A percentile compares a stretch with the other conserved stretches of the same genome.
Conservation (phyloP, 177 flowering plant genomes). For the Vitis hybrid region DNA sequence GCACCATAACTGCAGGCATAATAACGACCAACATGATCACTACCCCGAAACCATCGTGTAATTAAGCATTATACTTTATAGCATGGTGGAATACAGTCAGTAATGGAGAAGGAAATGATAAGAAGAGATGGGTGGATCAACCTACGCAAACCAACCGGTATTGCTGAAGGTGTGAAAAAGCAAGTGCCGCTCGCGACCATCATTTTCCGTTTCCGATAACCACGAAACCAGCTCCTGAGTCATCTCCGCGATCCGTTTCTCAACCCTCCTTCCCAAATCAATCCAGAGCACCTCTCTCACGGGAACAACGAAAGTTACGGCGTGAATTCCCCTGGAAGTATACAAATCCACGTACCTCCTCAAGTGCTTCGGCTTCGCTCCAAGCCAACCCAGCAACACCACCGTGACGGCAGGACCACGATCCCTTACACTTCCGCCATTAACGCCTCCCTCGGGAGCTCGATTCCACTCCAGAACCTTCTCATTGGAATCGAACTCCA, state of each 20-base stretch:
- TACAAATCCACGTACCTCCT: slow-evolving; percentile 80
- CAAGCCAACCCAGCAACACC: slow-evolving; percentile 92
- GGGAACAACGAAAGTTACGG: slow-evolving; percentile 67
- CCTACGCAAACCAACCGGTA: slow-evolving; percentile 90
- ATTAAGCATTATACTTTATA: neutral
- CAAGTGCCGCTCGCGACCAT: slow-evolving; percentile 47
- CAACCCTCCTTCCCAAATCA: slow-evolving; percentile 61
- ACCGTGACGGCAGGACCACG: slow-evolving; percentile 38
- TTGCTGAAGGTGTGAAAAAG: slow-evolving; percentile 74
- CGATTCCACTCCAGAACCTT: slow-evolving; percentile 26
- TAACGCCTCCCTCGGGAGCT: slow-evolving; percentile 17
- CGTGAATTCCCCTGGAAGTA: slow-evolving; percentile 57
- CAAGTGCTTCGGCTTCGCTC: slow-evolving; percentile 72
- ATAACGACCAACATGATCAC: slow-evolving; percentile 2
- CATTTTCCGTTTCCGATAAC: slow-evolving; percentile 41
- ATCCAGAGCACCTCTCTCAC: slow-evolving; percentile 51
- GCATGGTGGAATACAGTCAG: too few species aligned
- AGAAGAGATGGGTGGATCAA: slow-evolving; percentile 9
- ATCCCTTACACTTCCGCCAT: slow-evolving; percentile 1
- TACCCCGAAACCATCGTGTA: neutral
- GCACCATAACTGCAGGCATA: slow-evolving; percentile 65
- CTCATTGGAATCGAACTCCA: slow-evolving; percentile 14
- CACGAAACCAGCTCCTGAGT: slow-evolving; percentile 58
- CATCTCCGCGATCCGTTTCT: slow-evolving; percentile 41
- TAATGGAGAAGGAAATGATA: neutral